Base-by-base conservation (phyloP, 805 yeast genomes). In the Candida yuanshanica region DNA sequence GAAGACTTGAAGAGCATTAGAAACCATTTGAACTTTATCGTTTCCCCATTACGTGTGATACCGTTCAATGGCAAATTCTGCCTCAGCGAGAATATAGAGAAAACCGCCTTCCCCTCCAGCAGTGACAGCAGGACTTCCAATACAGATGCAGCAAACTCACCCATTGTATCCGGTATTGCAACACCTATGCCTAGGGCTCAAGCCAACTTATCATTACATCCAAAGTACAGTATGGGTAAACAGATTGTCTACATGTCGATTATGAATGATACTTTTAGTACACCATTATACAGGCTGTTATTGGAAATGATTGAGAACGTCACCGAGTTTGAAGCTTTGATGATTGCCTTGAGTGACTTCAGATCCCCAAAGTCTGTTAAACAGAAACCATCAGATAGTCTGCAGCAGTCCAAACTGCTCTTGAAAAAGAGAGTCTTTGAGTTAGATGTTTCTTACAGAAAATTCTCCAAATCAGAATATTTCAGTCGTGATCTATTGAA, bases 21-120 rank as follows among this genome's bases (percentile, higher is more conserved):
- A 54, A 73, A 72, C 52, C 52, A 59, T n/a, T 39, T 72, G 18
- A 73, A 72, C n/a, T 58, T 55, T 10, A 54, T 60, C 3, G 59
- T 65, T 5, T 58, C 66, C 4, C 72, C 75, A 7, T 46, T 71
- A 18, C 48, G 74, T 29, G 65, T 68, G 5, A 49, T 71, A 11
- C 75, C 76, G 3, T 41, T 52, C 0, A 49, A 53, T 6, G 25
- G 47, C 4, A 44, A 46, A 20, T 42, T 56, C 17, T 42, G 45
- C 10, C 42, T 46, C 29, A 39, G 38, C 21, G 38, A 38, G 13
- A 11, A 20, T 3, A 16, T 21, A n/a, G 14, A 26, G 13, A 35
- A 27, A 5, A 35, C 29, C 8, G 12, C 3, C 7, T 13, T 22
- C 4, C 23, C 38, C n/a, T 39, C 37, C 20, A 18, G 26, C 1